Evolutionary conservation across 1,284 basidiomycete genomes (phyloP), one percentile per base, ranked within the genome.

Genomic region (Microstroma glucosiphilum): DNA sequence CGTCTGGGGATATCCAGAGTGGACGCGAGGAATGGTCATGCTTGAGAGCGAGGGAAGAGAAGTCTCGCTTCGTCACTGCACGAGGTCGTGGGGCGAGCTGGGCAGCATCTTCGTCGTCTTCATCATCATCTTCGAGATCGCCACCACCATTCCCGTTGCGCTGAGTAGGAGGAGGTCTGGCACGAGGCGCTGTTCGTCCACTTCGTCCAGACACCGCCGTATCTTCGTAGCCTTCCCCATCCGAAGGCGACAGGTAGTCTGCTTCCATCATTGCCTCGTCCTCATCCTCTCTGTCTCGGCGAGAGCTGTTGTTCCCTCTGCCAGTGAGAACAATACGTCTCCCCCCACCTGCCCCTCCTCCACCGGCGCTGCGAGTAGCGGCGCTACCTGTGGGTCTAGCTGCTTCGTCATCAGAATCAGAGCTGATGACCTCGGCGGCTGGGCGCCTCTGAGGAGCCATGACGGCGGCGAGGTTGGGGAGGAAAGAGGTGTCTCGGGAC

Each of bases 1-100:
- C 73, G 62, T 78, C 74, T 2, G 77, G 76, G 12, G 71, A 72
- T 59, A 79, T 79, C 77, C 77, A 79, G 4, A 79, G 68, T 13
- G 77, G 77, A 0, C 77, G 62, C 42, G 70, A 71, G 13, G 66
- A 61, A 56, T 79, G 77, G 55, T 78, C 77, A 40, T 69, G 62
- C 67, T 79, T 79, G 59, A 79, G 69, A 46, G 70, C 71, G 68
- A 76, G 69, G 56, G 69, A 67, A 25, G 72, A 72, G 42, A 76
- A 76, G 61, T 77, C 74, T 40, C 73, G 67, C 21, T 40, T 46
- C 21, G 51, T 54, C 3, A 54, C 51, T 6, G n/a, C 21, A 25
- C 51, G 56, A 42, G 56, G 56, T 21, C 13, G 21, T 4, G 26
- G 17, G 43, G 43, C 43, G 12, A 48, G 30, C 30, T 37, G 30